These are phyloP conservation scores for Phascolomyces articulosus DNA, from an alignment of 371 early-diverging fungal genomes.

Conservation along the genomic window DNA sequence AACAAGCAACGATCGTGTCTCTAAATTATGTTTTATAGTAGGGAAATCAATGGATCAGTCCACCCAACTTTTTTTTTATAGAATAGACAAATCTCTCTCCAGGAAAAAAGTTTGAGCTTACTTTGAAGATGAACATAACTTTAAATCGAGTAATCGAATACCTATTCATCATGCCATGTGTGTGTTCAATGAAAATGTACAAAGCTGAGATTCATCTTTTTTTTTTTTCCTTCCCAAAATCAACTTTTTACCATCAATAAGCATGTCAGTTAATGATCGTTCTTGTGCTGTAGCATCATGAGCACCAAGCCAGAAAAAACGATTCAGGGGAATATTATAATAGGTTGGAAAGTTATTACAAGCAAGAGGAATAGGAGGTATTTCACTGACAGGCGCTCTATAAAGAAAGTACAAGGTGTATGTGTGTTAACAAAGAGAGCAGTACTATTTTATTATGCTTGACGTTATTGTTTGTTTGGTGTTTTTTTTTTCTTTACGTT, in stretches of 20 bases:
- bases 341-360: conserved; percentile 45
- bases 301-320: conserved; percentile 41
- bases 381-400: conserved; percentile 12
- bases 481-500: neutral
- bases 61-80: too few relatives aligned
- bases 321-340: conserved; percentile 33
- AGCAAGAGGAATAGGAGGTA: conserved; percentile 16
- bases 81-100: too few relatives aligned
- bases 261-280: conserved; percentile 23
- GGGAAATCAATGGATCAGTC: conserved; percentile 2
- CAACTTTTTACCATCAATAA: conserved; percentile 23
- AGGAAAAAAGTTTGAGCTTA: neutral
- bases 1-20: conserved; percentile 5
- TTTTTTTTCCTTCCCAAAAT: too few relatives aligned
- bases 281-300: conserved; percentile 19
- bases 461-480: too few relatives aligned
- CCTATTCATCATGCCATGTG: too few relatives aligned
- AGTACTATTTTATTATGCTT: too few relatives aligned
- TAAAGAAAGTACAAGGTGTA: neutral
- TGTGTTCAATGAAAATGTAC: neutral
- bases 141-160: conserved; percentile 17
- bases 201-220: neutral
- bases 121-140: conserved; percentile 18
- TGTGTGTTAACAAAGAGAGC: neutral
- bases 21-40: too few relatives aligned